phyloP scores from a whole-genome alignment of 176 grass and related monocot species.

The Bolboschoenus planiculmis region DNA sequence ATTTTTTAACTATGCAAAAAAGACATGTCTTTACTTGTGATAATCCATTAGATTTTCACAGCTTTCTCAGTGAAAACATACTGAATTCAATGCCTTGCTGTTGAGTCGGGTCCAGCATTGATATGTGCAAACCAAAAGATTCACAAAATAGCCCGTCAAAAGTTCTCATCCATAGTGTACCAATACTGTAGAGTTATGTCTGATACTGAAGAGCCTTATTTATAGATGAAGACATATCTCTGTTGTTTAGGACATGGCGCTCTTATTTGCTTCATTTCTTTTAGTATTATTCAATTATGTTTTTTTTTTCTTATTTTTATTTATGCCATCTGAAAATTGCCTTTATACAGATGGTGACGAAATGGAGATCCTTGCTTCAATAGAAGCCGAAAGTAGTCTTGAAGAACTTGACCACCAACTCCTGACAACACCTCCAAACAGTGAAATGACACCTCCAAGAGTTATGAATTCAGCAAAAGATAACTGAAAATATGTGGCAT shows the following conservation, averaged over 20 bases:
- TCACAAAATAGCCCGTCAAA: background rate
- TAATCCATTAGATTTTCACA: background rate
- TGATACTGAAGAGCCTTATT: background rate
- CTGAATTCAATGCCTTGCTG: background rate
- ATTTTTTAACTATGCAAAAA: background rate
- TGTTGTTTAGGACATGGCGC: background rate
- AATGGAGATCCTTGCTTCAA: slow-evolving; percentile 48
- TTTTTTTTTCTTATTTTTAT: background rate
- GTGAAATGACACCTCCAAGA: slow-evolving; percentile 47
- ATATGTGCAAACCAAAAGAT: no score
- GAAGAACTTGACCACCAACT: slow-evolving; percentile 55
- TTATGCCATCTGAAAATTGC: background rate
- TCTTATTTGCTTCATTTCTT: background rate
- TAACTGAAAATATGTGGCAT: background rate
- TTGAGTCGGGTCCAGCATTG: background rate
- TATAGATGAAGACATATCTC: background rate
- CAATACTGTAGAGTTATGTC: background rate
- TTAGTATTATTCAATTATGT: background rate
- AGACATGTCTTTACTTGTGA: background rate
- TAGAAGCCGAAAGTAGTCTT: slow-evolving; percentile 32
- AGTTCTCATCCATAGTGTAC: background rate
- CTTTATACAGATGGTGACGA: slow-evolving; percentile 52
- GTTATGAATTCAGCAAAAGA: slow-evolving; percentile 26
- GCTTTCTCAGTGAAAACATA: slow-evolving; percentile 1
- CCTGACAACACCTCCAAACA: slow-evolving; percentile 50